Conservation (phyloP, 108 stramenopile species). For the Discostella pseudostelligera region DNA sequence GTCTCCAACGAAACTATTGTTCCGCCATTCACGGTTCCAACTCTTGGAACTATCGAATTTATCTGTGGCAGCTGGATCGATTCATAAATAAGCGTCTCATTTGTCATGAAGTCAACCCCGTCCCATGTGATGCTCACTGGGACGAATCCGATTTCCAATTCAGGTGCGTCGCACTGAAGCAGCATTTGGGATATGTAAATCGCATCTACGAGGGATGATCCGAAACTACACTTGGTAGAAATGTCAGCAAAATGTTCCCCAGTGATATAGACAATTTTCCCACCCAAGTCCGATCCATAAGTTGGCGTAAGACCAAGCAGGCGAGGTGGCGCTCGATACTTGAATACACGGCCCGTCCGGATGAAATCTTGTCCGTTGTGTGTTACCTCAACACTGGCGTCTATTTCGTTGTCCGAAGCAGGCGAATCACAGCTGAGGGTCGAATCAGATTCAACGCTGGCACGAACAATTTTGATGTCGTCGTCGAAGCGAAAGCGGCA, state of each 20-base stretch:
- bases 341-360: conserved; percentile 3
- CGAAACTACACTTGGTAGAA: conserved; percentile 34
- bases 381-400: conserved; percentile 31
- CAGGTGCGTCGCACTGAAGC: conserved; percentile 24
- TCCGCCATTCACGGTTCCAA: conserved; percentile 15
- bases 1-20: conserved; percentile 30
- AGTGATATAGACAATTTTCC: conserved; percentile 32
- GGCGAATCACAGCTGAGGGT: conserved; percentile 24
- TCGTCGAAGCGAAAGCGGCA: conserved; percentile 30
- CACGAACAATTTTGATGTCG: conserved; percentile 24
- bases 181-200: conserved; percentile 24
- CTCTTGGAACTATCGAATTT: conserved; percentile 20
- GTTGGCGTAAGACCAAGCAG: conserved; percentile 34
- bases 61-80: conserved; percentile 32
- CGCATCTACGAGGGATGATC: conserved; percentile 13
- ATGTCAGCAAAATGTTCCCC: conserved; percentile 35
- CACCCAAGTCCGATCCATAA: conserved; percentile 38
- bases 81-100: conserved; percentile 24
- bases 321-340: conserved; percentile 34
- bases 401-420: conserved; percentile 3
- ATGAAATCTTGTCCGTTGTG: conserved; percentile 41
- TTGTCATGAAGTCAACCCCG: conserved; percentile 25
- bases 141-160: conserved; percentile 7
- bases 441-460: conserved; percentile 3
- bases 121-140: conserved; percentile 19